phyloP scores from a whole-genome alignment of 306 rosid genomes.

The Cucurbita pepo region DNA sequence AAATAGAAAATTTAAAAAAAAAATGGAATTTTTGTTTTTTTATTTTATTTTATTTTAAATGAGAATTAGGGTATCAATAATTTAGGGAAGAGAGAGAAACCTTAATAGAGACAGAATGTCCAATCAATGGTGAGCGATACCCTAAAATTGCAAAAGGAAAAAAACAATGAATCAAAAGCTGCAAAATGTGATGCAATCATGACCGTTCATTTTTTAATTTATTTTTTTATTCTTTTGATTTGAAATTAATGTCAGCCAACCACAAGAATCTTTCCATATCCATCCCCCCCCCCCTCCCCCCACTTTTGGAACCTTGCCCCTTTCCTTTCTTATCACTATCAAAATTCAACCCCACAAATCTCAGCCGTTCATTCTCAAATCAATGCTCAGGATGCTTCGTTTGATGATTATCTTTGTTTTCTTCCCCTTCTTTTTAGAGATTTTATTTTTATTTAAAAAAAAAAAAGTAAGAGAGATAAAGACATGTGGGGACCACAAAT shows the following conservation, averaged over 20 bases:
- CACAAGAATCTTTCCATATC: background rate
- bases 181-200: background rate
- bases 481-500: background rate
- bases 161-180: background rate
- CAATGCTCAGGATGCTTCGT: background rate
- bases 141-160: background rate
- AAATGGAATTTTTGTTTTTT: no score
- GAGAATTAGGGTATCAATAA: no score
- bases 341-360: background rate
- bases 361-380: background rate
- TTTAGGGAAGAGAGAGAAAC: background rate
- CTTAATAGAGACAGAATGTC: slow-evolving; percentile 3
- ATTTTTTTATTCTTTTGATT: background rate
- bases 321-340: background rate
- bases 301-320: background rate
- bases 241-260: background rate
- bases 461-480: background rate
- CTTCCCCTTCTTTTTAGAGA: background rate
- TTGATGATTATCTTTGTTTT: background rate
- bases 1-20: no score
- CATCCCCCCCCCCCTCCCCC: background rate
- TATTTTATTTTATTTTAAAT: no score
- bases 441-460: background rate
- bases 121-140: background rate
- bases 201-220: background rate